Base-by-base conservation (phyloP, 176 grass and related monocot genomes). In the Zoysia pacifica region DNA sequence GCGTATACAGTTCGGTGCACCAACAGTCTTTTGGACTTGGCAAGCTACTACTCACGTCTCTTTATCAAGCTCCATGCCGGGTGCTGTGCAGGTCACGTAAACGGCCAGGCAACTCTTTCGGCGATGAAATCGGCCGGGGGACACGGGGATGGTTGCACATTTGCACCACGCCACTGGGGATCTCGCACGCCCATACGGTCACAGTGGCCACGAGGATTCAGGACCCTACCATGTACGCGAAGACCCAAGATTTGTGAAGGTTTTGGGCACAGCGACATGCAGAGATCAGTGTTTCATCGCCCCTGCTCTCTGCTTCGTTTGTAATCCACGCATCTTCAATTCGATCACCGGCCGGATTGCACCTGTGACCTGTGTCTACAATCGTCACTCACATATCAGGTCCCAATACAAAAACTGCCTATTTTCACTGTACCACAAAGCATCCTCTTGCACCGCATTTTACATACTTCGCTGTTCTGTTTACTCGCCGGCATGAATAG, bases 41-140 rank as follows among this genome's bases (percentile, higher is more conserved):
- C 12, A 15, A 53, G 12, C 12, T 28, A 28, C 28, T 28, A 28
- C 28, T 28, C 28, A 28, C 28, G 15, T 53, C 15, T 80, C 84
- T n/a, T 86, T 76, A 46, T 81, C 84, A 61, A 41, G 46, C 16
- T 70, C 43, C 77, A 75, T 52, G 84, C 1, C 14, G 11, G 64
- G 18, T 49, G 51, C 51, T 67, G 63, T 73, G 41, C 14, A 14
- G 18, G 41, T 36, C 10, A 73, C 62, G 43, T 81, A 86, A 81
- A 81, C 45, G 84, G 64, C 46, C 75, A 18, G n/a, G 45, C 70
- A 44, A 12, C 18, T 7, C 11, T 75, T 73, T 52, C 62, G 19
- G 54, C 14, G 7, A 62, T 63, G 70, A 20, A 74, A n/a, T 4
- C 5, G 18, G 69, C 11, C 16, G 55, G 55, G 0, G 6, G 69